Conservation (phyloP, 495 filamentous ascomycete genomes). For the Beverwykella pulmonaria region DNA sequence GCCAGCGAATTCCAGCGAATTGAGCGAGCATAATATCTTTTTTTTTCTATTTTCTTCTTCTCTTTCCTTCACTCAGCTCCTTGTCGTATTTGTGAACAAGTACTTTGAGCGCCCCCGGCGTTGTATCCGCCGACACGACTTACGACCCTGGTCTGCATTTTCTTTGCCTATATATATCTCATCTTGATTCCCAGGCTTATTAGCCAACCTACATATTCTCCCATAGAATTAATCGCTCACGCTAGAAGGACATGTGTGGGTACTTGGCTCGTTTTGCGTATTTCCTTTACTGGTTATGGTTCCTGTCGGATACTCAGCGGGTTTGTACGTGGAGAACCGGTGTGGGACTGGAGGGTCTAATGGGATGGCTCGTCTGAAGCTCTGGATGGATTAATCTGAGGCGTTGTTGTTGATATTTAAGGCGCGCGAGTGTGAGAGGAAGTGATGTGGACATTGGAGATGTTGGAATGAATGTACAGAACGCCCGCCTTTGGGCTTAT, state of each 20-base stretch:
- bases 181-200: constrained; percentile 30
- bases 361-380: neutral
- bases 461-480: constrained; percentile 7
- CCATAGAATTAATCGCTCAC: constrained; percentile 38
- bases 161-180: constrained; percentile 11
- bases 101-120: neutral
- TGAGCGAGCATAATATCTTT: constrained; percentile 10
- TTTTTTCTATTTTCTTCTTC: too few species aligned
- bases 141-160: constrained; percentile 22
- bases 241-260: constrained; percentile 14
- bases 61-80: neutral
- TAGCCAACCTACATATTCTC: constrained; percentile 6
- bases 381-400: neutral
- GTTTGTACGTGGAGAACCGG: neutral
- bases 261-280: neutral
- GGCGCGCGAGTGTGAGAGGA: neutral
- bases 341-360: neutral
- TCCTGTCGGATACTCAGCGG: neutral
- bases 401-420: neutral
- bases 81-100: constrained; percentile 1
- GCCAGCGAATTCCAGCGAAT: neutral
- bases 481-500: neutral
- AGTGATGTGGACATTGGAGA: neutral
- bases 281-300: neutral
- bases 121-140: constrained; percentile 8